These are phyloP conservation scores for Boletus barrowsii DNA, from an alignment of 768 basidiomycete genomes.

Conservation along the genomic window DNA sequence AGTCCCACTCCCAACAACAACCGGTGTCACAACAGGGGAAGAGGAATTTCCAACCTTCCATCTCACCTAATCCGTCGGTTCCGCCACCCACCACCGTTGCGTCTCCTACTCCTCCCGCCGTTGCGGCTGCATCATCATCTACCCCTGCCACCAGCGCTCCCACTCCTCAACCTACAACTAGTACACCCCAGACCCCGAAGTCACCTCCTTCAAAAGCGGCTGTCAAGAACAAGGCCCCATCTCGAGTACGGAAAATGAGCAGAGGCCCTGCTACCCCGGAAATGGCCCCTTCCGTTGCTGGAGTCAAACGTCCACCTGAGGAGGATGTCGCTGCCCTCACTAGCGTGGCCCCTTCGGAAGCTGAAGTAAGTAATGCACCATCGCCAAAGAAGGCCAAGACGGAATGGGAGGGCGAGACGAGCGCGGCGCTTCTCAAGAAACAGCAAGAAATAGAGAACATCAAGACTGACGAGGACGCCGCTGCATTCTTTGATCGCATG, in stretches of 20 bases:
- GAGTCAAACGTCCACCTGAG: slow-evolving; percentile 35
- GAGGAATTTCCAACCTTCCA: slow-evolving; percentile 15
- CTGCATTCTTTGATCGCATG: slow-evolving; percentile 60
- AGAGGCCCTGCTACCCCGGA: slow-evolving; percentile 35
- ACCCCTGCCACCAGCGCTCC: slow-evolving; percentile 50
- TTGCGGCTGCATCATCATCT: slow-evolving; percentile 36
- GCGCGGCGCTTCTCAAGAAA: slow-evolving; percentile 44
- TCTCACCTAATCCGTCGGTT: slow-evolving; percentile 24
- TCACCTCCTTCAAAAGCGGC: slow-evolving; percentile 61
- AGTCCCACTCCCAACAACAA: slow-evolving; percentile 5
- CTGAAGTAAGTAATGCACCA: slow-evolving; percentile 45
- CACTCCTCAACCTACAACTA: slow-evolving; percentile 39
- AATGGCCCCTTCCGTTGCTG: slow-evolving; percentile 28
- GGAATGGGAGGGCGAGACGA: slow-evolving; percentile 65
- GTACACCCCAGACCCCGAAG: slow-evolving; percentile 66
- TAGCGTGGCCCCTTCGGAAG: slow-evolving; percentile 32
- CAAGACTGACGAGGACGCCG: slow-evolving; percentile 66
- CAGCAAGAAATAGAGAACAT: slow-evolving; percentile 42
- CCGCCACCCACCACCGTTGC: slow-evolving; percentile 11
- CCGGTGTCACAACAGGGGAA: slow-evolving; percentile 8
- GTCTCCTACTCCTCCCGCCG: slow-evolving; percentile 44
- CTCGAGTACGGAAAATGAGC: slow-evolving; percentile 30
- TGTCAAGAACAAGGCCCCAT: slow-evolving; percentile 43
- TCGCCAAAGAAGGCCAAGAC: slow-evolving; percentile 71
- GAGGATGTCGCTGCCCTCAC: slow-evolving; percentile 31